A percentile compares a stretch with the other conserved stretches of the same genome.
phyloP scores from a whole-genome alignment of 116 monocot species.

The Cymodocea nodosa region DNA sequence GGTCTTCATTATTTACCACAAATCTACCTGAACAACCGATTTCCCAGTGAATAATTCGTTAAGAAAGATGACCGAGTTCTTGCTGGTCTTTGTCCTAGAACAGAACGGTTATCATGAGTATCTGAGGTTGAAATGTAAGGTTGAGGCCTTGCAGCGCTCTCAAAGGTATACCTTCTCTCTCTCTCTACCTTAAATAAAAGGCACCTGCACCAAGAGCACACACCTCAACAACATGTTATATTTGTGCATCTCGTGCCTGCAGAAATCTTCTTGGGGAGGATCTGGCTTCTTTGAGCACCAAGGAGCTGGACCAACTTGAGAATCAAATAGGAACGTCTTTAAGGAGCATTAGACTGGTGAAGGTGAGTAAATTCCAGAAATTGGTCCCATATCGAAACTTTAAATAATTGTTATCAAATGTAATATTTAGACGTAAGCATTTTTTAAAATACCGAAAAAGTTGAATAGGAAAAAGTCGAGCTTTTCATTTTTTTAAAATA shows the following conservation, averaged over 20 bases:
- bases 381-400: not conserved
- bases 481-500: too few relatives aligned
- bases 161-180: slow-evolving; percentile 14
- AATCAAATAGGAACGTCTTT: slow-evolving; percentile 26
- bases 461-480: too few relatives aligned
- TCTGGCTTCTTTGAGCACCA: slow-evolving; percentile 11
- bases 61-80: not conserved
- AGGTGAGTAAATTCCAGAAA: slow-evolving; percentile 12
- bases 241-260: too few relatives aligned
- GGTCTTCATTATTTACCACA: too few relatives aligned
- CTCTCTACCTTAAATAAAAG: too few relatives aligned
- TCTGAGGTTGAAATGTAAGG: slow-evolving; percentile 22
- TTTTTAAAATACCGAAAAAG: too few relatives aligned
- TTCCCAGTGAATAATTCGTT: too few relatives aligned
- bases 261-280: slow-evolving; percentile 43
- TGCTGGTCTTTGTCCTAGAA: not conserved
- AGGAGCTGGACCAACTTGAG: slow-evolving; percentile 36
- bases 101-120: slow-evolving; percentile 28
- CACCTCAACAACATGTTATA: too few relatives aligned
- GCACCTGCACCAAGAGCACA: too few relatives aligned
- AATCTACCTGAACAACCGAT: too few relatives aligned
- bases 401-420: not conserved
- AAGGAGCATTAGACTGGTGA: slow-evolving; percentile 20
- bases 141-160: slow-evolving; percentile 27
- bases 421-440: too few relatives aligned